These are phyloP conservation scores for Viola pubescens DNA, from an alignment of 441 rosid genomes.

Conservation along the genomic window DNA sequence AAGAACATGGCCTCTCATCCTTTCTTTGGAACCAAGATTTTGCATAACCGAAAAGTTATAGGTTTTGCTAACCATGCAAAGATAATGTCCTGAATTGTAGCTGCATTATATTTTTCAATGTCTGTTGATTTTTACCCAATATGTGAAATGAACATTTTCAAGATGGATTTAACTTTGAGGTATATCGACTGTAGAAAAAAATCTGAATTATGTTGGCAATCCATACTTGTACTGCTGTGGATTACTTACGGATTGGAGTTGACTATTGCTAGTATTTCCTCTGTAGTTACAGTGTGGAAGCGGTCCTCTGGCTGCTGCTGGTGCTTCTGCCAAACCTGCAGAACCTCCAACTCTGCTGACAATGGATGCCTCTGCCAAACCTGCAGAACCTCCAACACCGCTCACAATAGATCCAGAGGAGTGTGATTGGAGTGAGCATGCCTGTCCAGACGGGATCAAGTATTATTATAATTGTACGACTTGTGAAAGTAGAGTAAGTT, in stretches of 20 bases:
- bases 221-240: neutral
- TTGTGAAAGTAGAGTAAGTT: conserved; percentile 61
- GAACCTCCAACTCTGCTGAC: conserved; percentile 29
- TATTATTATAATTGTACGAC: conserved; percentile 74
- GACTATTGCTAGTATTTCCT: neutral
- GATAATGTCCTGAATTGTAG: neutral
- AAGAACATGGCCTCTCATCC: no score
- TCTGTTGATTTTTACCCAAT: neutral
- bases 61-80: neutral
- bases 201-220: neutral
- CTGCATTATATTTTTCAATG: neutral
- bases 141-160: neutral
- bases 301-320: conserved; percentile 27
- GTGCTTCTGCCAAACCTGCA: conserved; percentile 18
- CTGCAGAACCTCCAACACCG: conserved; percentile 26
- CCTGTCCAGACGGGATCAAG: conserved; percentile 87
- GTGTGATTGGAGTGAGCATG: conserved; percentile 92
- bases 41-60: no score
- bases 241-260: conserved; percentile 2
- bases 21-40: no score
- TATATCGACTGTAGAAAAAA: no score
- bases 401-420: conserved; percentile 33
- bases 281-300: conserved; percentile 9
- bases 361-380: conserved; percentile 9
- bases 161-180: neutral